Evolutionary conservation across 83 land plant species (phyloP).

Genomic region (Isoetes engelmannii): DNA sequence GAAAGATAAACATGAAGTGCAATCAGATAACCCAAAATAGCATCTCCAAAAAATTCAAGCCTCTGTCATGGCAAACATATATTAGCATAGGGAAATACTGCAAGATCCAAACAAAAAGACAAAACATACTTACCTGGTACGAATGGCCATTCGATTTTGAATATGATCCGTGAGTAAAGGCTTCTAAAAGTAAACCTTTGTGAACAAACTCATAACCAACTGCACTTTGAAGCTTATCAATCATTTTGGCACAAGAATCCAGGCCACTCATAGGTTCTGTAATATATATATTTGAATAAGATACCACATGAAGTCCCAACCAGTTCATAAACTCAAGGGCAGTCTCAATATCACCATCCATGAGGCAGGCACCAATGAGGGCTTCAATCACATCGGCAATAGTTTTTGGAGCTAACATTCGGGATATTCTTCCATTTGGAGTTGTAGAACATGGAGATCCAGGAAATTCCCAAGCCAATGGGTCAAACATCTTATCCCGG

Average conservation of each 20-base stretch:
- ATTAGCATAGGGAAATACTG: background rate
- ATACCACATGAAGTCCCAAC: background rate
- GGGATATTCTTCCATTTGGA: background rate
- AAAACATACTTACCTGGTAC: background rate
- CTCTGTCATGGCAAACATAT: background rate
- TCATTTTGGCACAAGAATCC: background rate
- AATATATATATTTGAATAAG: background rate
- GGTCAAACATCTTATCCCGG: background rate
- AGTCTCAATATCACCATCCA: background rate
- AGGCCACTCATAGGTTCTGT: background rate
- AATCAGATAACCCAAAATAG: slow-evolving; percentile 7
- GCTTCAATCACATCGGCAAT: slow-evolving; percentile 8
- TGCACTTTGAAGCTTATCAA: background rate
- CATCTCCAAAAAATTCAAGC: slow-evolving; percentile 12
- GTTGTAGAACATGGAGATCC: background rate
- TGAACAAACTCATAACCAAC: background rate
- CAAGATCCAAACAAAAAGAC: background rate
- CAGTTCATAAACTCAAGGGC: background rate
- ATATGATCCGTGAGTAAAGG: background rate
- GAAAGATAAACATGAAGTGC: slow-evolving; percentile 3
- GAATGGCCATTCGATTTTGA: background rate
- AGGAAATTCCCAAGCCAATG: slow-evolving; percentile 1
- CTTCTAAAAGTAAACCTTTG: slow-evolving; percentile 1
- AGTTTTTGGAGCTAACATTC: background rate
- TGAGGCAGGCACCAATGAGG: slow-evolving; percentile 1